Conservation (phyloP, 805 yeast species). For the Torulaspora delbrueckii region DNA sequence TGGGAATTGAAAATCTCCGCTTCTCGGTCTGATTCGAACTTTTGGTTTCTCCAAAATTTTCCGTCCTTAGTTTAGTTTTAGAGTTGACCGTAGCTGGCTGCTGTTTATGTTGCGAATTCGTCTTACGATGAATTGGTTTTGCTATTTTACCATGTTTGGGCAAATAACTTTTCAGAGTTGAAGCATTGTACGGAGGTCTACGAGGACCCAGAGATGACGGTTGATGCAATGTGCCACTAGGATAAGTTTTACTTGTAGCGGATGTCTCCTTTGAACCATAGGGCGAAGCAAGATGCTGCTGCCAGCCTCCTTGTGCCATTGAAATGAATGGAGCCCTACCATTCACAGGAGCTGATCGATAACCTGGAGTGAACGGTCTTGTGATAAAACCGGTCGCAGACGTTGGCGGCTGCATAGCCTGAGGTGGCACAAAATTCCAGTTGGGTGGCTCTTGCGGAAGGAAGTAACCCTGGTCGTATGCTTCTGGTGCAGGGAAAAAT, state of each 20-base stretch:
- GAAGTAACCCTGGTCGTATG: conserved; percentile 19
- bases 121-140: conserved; percentile 16
- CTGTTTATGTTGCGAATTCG: conserved; percentile 12
- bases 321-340: conserved; percentile 17
- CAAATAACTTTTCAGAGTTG: conserved; percentile 12
- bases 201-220: conserved; percentile 12
- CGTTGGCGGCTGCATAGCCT: conserved; percentile 22
- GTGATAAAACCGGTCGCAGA: conserved; percentile 12
- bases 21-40: background rate
- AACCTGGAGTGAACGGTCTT: conserved; percentile 21
- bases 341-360: conserved; percentile 20
- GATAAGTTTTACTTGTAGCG: conserved; percentile 14
- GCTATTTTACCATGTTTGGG: conserved; percentile 16
- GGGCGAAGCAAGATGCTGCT: conserved; percentile 14
- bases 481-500: conserved; percentile 13
- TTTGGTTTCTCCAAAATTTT: background rate
- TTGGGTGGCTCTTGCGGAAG: conserved; percentile 12
- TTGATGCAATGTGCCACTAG: conserved; percentile 14
- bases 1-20: conserved; percentile 14
- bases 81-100: conserved; percentile 3
- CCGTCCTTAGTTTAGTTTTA: conserved; percentile 2
- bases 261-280: conserved; percentile 13
- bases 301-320: conserved; percentile 13
- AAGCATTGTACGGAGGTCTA: conserved; percentile 13
- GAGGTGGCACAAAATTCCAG: conserved; percentile 22